These are phyloP conservation scores for Ustulina deusta DNA, from an alignment of 2,329 filamentous ascomycete species.

Conservation along the genomic window DNA sequence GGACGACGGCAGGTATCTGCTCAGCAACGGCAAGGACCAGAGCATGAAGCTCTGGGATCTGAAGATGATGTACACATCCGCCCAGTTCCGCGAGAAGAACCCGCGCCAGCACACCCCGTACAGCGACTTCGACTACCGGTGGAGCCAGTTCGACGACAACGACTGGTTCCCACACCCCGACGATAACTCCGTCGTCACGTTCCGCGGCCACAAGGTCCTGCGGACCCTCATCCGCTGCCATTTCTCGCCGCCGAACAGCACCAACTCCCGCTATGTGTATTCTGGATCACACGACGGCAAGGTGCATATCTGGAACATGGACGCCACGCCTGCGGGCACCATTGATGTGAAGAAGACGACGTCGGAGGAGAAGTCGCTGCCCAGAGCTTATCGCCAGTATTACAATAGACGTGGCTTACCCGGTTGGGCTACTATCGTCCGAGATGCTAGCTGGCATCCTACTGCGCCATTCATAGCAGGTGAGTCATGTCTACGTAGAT, in stretches of 20 bases:
- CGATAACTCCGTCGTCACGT: constrained; percentile 94
- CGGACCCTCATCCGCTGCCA: constrained; percentile 94
- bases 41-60: constrained; percentile 98
- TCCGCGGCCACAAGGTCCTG: constrained; percentile 88
- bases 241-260: constrained; percentile 88
- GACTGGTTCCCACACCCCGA: constrained; percentile 79
- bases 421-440: constrained; percentile 80
- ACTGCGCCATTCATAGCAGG: constrained; percentile 81
- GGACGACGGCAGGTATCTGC: constrained; percentile 81
- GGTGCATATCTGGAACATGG: constrained; percentile 92
- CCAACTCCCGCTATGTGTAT: constrained; percentile 92
- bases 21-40: constrained; percentile 96
- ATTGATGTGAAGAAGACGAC: constrained; percentile 84
- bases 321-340: constrained; percentile 82
- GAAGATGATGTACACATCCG: constrained; percentile 84
- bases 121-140: constrained; percentile 80
- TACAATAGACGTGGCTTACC: constrained; percentile 67
- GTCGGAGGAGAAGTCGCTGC: constrained; percentile 68
- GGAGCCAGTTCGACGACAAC: constrained; percentile 72
- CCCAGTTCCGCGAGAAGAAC: constrained; percentile 68
- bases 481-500: constrained; percentile 53
- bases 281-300: constrained; percentile 90
- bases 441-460: constrained; percentile 93
- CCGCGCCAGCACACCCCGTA: constrained; percentile 64
- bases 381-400: constrained; percentile 65